phyloP scores from a whole-genome alignment of 1,139 yeast species.

The Kurtzmaniella quercitrusa region DNA sequence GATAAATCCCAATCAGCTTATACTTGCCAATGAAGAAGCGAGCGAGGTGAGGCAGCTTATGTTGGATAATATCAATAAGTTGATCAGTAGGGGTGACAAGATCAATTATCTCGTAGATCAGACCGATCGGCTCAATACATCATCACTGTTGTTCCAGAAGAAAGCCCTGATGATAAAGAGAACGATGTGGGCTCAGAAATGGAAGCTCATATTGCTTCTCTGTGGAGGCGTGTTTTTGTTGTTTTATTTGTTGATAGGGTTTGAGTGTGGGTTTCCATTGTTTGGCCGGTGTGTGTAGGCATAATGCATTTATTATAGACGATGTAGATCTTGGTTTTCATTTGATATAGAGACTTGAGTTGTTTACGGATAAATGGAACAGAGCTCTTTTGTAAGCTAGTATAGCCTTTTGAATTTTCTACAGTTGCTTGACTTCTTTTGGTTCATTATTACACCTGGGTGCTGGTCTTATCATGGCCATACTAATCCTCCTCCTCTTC shows the following conservation, averaged over 20 bases:
- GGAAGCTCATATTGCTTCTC: slow-evolving; percentile 37
- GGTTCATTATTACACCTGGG: slow-evolving; percentile 10
- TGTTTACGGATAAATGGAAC: no score
- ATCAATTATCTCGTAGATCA: slow-evolving; percentile 73
- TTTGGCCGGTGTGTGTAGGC: slow-evolving; percentile 23
- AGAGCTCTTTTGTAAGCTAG: no score
- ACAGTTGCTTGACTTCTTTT: neutral
- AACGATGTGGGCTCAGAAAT: slow-evolving; percentile 62
- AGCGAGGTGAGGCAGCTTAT: slow-evolving; percentile 54
- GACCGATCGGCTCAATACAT: slow-evolving; percentile 68
- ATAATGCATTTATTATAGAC: neutral
- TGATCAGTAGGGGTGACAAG: slow-evolving; percentile 78
- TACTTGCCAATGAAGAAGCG: slow-evolving; percentile 45
- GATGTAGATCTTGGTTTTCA: neutral
- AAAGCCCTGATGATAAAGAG: slow-evolving; percentile 63
- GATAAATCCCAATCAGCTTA: slow-evolving; percentile 36
- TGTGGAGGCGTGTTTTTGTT: slow-evolving; percentile 22
- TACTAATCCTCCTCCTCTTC: slow-evolving; percentile 11
- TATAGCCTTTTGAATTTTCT: no score
- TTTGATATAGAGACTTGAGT: no score
- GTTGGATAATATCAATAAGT: slow-evolving; percentile 65
- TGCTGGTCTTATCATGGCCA: slow-evolving; percentile 10
- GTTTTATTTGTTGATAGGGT: slow-evolving; percentile 41
- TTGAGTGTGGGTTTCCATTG: slow-evolving; percentile 50
- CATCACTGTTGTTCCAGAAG: slow-evolving; percentile 69